Evolutionary conservation across 306 rosid genomes (phyloP), one percentile per base, ranked within the genome.

Genomic region (Arachis hypogaea): DNA sequence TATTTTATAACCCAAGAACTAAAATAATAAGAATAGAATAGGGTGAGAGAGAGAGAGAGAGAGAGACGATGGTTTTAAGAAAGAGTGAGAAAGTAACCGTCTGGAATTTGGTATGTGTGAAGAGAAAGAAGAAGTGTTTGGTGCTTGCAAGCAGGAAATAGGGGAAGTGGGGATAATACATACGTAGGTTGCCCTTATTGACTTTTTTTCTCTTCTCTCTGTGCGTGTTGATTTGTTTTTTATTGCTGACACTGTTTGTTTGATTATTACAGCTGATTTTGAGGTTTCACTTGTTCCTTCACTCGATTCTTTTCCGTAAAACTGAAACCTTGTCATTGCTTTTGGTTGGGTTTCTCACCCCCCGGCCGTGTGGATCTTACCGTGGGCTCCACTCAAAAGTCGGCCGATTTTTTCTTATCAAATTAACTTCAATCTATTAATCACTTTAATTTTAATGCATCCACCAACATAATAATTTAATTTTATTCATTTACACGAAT

Each of bases 171-270:
- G 4, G 4, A 33, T 33, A 76, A 69, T 76, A 66, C 78, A 47
- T 44, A 78, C 7, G n/a, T 51, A 52, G 86, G 75, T 67, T 83
- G 80, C 84, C 83, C 88, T 85, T 85, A 22, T 88, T 88, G 92
- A 88, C 89, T 88, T 81, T 68, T 88, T 81, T 64, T 8, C 5
- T 6, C 4, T 33, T 33, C 7, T 51, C 11, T 11, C 68, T 50
- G 6, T 44, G 28, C 4, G 71, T 45, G 62, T 50, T 56, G 52
- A 4, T 18, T 78, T 61, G 59, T 77, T 70, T 71, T 78, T 81
- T 69, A 28, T 79, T 82, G 70, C 77, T 68, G 81, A 67, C 88
- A 80, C 79, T 75, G 66, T 67, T 79, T 74, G 60, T 11, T 81
- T 68, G 65, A 68, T 73, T 68, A 73, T 78, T 80, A 75, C 92